phyloP scores from a whole-genome alignment of 176 grass and related monocot genomes.

The Avena sativa region DNA sequence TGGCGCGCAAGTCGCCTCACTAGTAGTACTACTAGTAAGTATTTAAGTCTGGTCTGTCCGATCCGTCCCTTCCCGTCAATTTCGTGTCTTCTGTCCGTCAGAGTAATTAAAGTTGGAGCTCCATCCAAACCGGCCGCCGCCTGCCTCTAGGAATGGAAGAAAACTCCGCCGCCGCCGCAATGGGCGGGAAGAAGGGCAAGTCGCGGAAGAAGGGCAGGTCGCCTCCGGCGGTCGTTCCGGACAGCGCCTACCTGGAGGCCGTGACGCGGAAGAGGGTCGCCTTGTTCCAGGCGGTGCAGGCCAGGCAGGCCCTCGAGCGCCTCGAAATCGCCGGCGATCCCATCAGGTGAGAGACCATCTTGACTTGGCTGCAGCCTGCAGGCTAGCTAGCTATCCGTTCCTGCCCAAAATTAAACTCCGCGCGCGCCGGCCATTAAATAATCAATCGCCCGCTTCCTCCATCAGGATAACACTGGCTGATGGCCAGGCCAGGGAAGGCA shows the following conservation, averaged over 20 bases:
- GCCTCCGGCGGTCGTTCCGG: slow-evolving; percentile 11
- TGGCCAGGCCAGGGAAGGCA: slow-evolving; percentile 72
- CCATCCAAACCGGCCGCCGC: too few relatives aligned
- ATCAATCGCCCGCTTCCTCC: neutral
- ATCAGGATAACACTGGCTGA: slow-evolving; percentile 73
- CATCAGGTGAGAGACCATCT: slow-evolving; percentile 55
- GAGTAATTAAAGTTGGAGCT: too few relatives aligned
- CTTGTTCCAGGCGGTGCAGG: slow-evolving; percentile 68
- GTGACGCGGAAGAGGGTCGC: slow-evolving; percentile 65
- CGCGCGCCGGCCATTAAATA: neutral
- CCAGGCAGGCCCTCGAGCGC: slow-evolving; percentile 53
- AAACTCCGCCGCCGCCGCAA: slow-evolving; percentile 7
- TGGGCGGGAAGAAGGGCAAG: neutral
- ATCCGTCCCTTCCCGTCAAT: too few relatives aligned
- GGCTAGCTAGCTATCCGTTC: too few relatives aligned
- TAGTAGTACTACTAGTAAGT: too few relatives aligned
- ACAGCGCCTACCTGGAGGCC: slow-evolving; percentile 64
- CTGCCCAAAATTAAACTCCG: neutral
- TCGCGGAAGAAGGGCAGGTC: slow-evolving; percentile 38
- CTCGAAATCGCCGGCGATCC: slow-evolving; percentile 60
- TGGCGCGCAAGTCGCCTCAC: too few relatives aligned
- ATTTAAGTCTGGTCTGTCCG: too few relatives aligned
- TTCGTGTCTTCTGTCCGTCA: too few relatives aligned
- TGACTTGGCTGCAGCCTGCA: neutral
- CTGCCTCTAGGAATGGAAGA: slow-evolving; percentile 33